phyloP scores from a whole-genome alignment of 345 rosid species.

The Rhodomyrtus tomentosa region DNA sequence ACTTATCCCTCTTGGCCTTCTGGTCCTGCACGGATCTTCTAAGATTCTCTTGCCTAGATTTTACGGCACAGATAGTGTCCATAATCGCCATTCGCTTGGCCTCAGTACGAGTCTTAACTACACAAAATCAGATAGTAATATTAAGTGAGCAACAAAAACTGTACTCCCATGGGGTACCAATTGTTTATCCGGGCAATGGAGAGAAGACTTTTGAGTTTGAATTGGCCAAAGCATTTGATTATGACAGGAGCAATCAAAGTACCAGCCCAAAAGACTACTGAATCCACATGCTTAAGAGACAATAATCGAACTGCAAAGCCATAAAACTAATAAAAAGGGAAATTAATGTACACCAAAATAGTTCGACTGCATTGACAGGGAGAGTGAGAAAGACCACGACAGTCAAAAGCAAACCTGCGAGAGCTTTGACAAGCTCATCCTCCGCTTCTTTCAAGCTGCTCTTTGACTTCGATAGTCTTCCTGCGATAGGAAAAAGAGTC shows the following conservation, averaged over 20 bases:
- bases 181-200: background rate
- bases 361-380: too few species aligned
- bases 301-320: too few species aligned
- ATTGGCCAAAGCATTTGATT: background rate
- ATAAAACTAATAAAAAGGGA: too few species aligned
- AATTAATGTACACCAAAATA: too few species aligned
- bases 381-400: background rate
- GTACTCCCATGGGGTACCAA: background rate
- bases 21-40: constrained; percentile 41
- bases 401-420: constrained; percentile 38
- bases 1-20: constrained; percentile 59
- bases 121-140: background rate
- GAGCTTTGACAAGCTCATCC: constrained; percentile 58
- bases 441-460: constrained; percentile 66
- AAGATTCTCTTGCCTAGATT: constrained; percentile 47
- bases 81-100: constrained; percentile 53
- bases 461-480: constrained; percentile 40
- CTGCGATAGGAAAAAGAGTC: constrained; percentile 15
- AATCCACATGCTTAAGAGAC: too few species aligned
- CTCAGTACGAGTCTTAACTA: constrained; percentile 78
- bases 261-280: background rate
- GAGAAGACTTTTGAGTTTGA: background rate
- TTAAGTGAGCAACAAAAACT: background rate
- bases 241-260: background rate
- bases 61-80: constrained; percentile 53